Base-by-base conservation (phyloP, 179 eudicot genomes). In the Beta lomatogona region DNA sequence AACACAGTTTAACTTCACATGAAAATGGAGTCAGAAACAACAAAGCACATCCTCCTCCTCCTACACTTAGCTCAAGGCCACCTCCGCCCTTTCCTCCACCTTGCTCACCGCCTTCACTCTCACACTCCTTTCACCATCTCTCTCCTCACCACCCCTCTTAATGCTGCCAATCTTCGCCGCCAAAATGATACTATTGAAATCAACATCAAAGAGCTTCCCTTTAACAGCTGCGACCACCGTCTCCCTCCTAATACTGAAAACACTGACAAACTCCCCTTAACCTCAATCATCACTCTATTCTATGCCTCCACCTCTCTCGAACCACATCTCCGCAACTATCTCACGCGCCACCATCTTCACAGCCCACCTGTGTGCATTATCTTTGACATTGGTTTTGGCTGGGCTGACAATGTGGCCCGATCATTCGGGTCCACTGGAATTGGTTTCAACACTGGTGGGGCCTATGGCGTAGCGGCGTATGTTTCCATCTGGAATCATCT, bases 21-120 rank as follows among this genome's bases (percentile, higher is more conserved):
- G 67, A 55, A 7, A 57, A 85, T 83, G 89, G 83, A 48, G 64
- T 21, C 59, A 10, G 15, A 46, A 46, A 25, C 12, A 55, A 65
- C 60, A 66, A 16, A 64, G 5, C 92, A 91, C 79, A 86, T 91
- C 57, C 80, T 91, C 53, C 85, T 90, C 82, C 66, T 92, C 18
- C 95, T 93, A 25, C 86, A 84, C 63, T 46, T 90, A 87, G 95
- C 92, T 0, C 90, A 90, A 45, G 95, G 95, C 77, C 95, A 92
- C 77, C 84, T 92, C 54, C 89, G 91, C 19, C 95, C 93, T 0
- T 89, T 90, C 83, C 15, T 86, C 18, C 89, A 83, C 48, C 83
- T 92, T 41, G 93, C 90, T 36, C 77, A 66, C 10, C 84, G 63
- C 64, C 83, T 90, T 68, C 71, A 67, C 1, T 82, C 84, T 22